A percentile compares a stretch with the other conserved stretches of the same genome.
phyloP scores from a whole-genome alignment of 768 basidiomycete genomes.

The Termitomyces sp. region DNA sequence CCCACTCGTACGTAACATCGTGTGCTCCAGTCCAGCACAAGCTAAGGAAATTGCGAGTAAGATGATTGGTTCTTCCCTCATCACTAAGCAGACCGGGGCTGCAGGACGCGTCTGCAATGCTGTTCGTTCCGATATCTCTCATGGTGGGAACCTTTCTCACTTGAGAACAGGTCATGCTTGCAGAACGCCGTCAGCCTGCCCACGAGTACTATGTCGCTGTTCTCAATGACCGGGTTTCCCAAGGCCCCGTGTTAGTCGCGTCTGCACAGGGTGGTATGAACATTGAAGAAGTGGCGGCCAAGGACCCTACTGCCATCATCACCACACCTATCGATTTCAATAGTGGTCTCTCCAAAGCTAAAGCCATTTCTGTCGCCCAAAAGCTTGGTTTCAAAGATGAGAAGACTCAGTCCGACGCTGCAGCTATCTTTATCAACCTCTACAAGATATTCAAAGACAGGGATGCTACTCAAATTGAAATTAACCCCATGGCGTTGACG shows the following conservation, averaged over 20 bases:
- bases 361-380: conserved; percentile 75
- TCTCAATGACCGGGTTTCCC: conserved; percentile 86
- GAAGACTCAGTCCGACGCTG: conserved; percentile 74
- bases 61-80: conserved; percentile 94
- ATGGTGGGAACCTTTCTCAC: not conserved
- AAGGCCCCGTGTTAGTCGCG: conserved; percentile 88
- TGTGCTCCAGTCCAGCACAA: conserved; percentile 62
- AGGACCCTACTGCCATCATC: conserved; percentile 91
- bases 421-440: conserved; percentile 88
- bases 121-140: conserved; percentile 38
- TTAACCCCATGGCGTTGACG: conserved; percentile 95
- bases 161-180: conserved; percentile 82
- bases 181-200: conserved; percentile 85
- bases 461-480: conserved; percentile 99
- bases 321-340: conserved; percentile 88
- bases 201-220: conserved; percentile 99
- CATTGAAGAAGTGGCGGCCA: conserved; percentile 98
- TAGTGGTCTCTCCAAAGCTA: conserved; percentile 67
- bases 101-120: conserved; percentile 92
- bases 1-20: not conserved
- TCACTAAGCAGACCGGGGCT: conserved; percentile 98
- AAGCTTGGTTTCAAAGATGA: conserved; percentile 85
- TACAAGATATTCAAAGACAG: conserved; percentile 98
- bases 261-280: conserved; percentile 99
- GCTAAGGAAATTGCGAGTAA: conserved; percentile 82